Percentiles rank a stretch among this genome's conserved stretches.
Conservation (phyloP, 2,329 filamentous ascomycete species). For the Albophoma yamanashiensis region DNA sequence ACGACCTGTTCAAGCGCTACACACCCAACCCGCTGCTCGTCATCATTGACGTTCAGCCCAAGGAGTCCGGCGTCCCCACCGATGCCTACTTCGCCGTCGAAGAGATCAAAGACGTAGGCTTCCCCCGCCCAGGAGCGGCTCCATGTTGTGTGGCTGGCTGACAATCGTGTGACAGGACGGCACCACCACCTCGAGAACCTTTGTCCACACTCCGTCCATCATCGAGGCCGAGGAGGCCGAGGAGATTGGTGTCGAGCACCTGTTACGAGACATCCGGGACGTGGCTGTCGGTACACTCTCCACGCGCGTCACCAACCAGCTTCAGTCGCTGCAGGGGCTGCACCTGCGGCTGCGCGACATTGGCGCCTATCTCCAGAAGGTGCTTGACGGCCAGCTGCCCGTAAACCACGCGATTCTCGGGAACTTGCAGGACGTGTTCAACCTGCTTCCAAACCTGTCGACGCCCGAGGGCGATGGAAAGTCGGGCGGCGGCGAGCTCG, state of each 20-base stretch:
- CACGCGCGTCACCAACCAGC: constrained; percentile 92
- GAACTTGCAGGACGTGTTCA: constrained; percentile 99
- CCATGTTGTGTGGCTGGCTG: background rate
- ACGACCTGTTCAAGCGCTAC: constrained; percentile 99
- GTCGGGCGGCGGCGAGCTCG: constrained; percentile 67
- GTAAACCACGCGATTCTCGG: constrained; percentile 96
- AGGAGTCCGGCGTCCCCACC: constrained; percentile 93
- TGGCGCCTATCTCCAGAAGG: constrained; percentile 89
- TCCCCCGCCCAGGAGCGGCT: background rate
- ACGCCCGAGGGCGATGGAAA: constrained; percentile 63
- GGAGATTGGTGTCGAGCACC: constrained; percentile 96
- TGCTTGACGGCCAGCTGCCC: constrained; percentile 82
- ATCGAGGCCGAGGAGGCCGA: constrained; percentile 99
- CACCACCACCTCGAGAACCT: constrained; percentile 92
- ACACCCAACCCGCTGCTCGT: constrained; percentile 92
- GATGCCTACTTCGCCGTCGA: constrained; percentile 99
- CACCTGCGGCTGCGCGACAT: constrained; percentile 94
- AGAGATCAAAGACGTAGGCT: constrained; percentile 93
- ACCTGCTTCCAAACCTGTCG: constrained; percentile 89
- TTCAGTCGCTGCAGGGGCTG: constrained; percentile 92
- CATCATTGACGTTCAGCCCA: constrained; percentile 97
- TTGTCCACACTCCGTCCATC: constrained; percentile 95
- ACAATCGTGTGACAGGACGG: constrained; percentile 56
- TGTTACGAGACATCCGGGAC: constrained; percentile 94
- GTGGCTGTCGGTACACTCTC: constrained; percentile 95